Base-by-base conservation (phyloP, 768 basidiomycete species). In the Chlorophyllum brunneum region DNA sequence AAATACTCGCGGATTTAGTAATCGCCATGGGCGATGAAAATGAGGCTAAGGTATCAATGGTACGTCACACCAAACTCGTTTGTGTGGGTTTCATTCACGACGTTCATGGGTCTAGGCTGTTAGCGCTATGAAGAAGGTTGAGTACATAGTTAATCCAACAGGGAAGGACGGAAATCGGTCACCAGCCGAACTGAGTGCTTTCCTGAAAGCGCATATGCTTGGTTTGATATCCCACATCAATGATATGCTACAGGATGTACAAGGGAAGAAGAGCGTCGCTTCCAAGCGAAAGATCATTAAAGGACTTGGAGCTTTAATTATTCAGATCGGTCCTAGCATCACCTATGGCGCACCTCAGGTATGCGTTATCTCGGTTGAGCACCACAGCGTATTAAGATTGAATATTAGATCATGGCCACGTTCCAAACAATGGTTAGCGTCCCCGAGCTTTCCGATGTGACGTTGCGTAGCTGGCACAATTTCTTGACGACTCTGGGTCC, bases 291-390 rank as follows among this genome's bases (percentile, higher is more conserved):
- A 83, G 62, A 86, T 95, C 54, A 71, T 98, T 42, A 79, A 88
- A 22, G 86, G 90, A 56, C 69, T 97, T 33, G 92, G 88, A 5
- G 77, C 72, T 2, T 71, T 98, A 47, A 80, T 92, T n/a, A 61
- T 66, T 8, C 74, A 80, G 16, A 80, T 95, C 51, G 93, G 89
- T 0, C 70, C 83, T 5, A 71, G 80, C 0, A 86, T 95, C 58
- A 79, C 75, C 38, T 81, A 80, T 40, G 86, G 92, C 48, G 85
- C 92, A 3, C 92, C 93, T 16, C 95, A 98, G 82, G 95, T 93
- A 59, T 50, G 72, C 65, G 20, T 43, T 18, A 23, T 30, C 22
- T n/a, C n/a, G n/a, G 10, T 43, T 11, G 5, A 23, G 38, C 37
- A 6, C 36, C 27, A 8, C 10, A 16, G 22, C 5, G 13, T 37